phyloP scores from a whole-genome alignment of 768 basidiomycete genomes.

The Collybia nuda region DNA sequence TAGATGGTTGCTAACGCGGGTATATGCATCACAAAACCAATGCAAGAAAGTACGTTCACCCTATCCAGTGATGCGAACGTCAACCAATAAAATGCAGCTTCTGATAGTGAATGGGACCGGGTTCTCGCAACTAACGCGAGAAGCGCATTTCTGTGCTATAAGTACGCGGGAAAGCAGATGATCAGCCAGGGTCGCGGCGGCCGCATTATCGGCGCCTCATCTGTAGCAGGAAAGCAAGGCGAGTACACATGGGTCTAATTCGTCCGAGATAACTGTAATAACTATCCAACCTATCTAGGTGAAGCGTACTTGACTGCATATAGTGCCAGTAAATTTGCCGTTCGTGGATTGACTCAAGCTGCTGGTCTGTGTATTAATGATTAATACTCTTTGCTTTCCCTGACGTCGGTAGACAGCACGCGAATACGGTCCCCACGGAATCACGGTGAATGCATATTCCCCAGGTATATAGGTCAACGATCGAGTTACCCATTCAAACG shows the following conservation, averaged over 20 bases:
- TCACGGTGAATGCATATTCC: slow-evolving; percentile 23
- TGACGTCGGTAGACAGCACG: slow-evolving; percentile 4
- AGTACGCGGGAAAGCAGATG: slow-evolving; percentile 32
- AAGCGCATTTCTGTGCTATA: slow-evolving; percentile 31
- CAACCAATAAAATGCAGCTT: slow-evolving; percentile 7
- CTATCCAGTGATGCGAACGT: not conserved
- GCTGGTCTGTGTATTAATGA: slow-evolving; percentile 12
- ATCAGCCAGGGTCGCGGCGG: slow-evolving; percentile 33
- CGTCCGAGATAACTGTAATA: not conserved
- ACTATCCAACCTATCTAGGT: not conserved
- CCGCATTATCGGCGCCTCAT: slow-evolving; percentile 31
- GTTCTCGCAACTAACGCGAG: slow-evolving; percentile 26
- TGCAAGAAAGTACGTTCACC: slow-evolving; percentile 20
- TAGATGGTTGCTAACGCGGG: slow-evolving; percentile 39
- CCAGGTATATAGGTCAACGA: slow-evolving; percentile 10
- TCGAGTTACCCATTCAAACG: not conserved
- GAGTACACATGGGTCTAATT: not conserved
- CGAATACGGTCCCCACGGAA: slow-evolving; percentile 16
- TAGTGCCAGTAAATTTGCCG: slow-evolving; percentile 37
- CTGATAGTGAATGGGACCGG: slow-evolving; percentile 25
- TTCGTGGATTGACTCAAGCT: slow-evolving; percentile 37
- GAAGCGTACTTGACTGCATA: slow-evolving; percentile 22
- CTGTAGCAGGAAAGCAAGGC: slow-evolving; percentile 33
- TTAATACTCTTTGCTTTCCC: not conserved
- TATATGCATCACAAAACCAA: slow-evolving; percentile 14